phyloP scores from a whole-genome alignment of 345 rosid species.

The Corchorus olitorius region DNA sequence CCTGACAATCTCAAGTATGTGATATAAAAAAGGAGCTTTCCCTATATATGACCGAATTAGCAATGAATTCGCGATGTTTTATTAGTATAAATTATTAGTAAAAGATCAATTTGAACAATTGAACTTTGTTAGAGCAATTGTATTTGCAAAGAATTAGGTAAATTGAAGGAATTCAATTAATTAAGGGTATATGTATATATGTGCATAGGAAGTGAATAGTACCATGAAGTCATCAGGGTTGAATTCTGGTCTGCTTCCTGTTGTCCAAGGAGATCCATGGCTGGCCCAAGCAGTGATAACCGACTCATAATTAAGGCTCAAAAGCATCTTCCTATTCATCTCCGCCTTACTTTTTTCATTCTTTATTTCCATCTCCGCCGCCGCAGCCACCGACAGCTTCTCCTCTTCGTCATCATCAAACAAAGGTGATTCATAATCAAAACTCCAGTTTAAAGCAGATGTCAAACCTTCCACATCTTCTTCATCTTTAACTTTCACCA shows the following conservation, averaged over 20 bases:
- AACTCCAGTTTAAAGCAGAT: conserved; percentile 14
- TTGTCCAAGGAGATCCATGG: conserved; percentile 23
- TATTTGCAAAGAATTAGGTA: no score
- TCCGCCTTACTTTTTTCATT: conserved; percentile 7
- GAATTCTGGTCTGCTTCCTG: conserved; percentile 17
- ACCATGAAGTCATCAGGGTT: conserved; percentile 16
- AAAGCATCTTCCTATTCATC: conserved; percentile 7
- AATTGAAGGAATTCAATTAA: no score
- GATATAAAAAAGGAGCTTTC: no score
- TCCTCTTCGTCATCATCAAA: not conserved
- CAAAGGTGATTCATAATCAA: not conserved
- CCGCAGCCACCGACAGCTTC: not conserved
- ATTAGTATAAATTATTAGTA: no score
- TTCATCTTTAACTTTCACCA: conserved; percentile 33
- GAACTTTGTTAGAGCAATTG: no score
- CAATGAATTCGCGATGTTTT: no score
- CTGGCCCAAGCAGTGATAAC: conserved; percentile 14
- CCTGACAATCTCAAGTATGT: no score
- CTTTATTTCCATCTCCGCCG: not conserved
- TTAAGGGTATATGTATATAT: no score
- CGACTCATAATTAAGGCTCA: conserved; percentile 19
- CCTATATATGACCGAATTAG: no score
- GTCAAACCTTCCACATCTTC: conserved; percentile 26
- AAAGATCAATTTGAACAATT: no score
- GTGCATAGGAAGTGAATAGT: not conserved